phyloP scores from a whole-genome alignment of 192 early-diverging fungal species.

The Coemansia sp. region DNA sequence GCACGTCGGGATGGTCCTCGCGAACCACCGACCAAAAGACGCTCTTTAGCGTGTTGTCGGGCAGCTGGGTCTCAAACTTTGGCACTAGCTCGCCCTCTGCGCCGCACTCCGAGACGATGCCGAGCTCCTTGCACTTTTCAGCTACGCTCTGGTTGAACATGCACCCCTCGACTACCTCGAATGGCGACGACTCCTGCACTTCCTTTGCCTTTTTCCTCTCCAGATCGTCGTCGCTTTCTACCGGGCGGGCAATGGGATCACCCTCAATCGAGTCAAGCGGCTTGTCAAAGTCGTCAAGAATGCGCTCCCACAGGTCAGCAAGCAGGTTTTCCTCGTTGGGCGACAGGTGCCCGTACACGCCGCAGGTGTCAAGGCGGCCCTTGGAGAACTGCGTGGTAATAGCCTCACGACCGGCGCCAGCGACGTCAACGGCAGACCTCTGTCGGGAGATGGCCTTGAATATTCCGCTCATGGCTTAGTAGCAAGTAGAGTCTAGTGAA shows the following conservation, averaged over 20 bases:
- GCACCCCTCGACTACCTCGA: slow-evolving; percentile 51
- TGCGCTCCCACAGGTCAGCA: slow-evolving; percentile 49
- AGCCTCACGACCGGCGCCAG: slow-evolving; percentile 33
- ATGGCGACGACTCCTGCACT: slow-evolving; percentile 30
- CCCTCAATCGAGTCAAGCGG: slow-evolving; percentile 32
- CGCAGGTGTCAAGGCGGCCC: slow-evolving; percentile 43
- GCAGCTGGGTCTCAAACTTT: slow-evolving; percentile 29
- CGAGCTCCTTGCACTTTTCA: slow-evolving; percentile 37
- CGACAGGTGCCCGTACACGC: slow-evolving; percentile 34
- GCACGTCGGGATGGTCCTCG: slow-evolving; percentile 71
- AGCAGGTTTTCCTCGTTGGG: slow-evolving; percentile 47
- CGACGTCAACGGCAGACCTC: slow-evolving; percentile 37
- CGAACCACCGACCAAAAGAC: slow-evolving; percentile 68
- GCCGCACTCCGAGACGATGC: slow-evolving; percentile 18
- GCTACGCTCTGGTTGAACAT: slow-evolving; percentile 53
- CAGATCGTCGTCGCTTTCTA: slow-evolving; percentile 39
- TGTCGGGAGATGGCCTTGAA: slow-evolving; percentile 53
- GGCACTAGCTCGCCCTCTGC: slow-evolving; percentile 35
- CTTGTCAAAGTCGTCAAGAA: slow-evolving; percentile 54
- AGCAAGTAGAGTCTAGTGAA: neutral
- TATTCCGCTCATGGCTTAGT: slow-evolving; percentile 37
- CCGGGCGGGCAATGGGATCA: slow-evolving; percentile 37
- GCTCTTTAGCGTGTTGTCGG: slow-evolving; percentile 47
- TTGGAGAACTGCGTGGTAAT: slow-evolving; percentile 53
- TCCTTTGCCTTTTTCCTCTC: slow-evolving; percentile 44